Evolutionary conservation across 352 stramenopile genomes (phyloP), one percentile per base, ranked within the genome.

Genomic region (Discostella stelligera): DNA sequence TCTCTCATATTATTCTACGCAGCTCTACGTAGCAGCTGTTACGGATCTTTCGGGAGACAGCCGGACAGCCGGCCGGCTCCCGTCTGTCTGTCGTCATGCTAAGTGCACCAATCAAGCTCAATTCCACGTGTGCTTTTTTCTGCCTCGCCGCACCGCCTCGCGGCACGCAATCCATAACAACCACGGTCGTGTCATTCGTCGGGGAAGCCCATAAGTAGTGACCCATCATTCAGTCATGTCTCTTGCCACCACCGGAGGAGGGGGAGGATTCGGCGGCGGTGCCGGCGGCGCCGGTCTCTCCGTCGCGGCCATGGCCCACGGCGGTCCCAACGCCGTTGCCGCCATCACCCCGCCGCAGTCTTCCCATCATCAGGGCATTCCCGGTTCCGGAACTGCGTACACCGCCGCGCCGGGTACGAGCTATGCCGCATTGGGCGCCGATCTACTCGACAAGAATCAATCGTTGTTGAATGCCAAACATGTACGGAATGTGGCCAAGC

Each of bases 381-480:
- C 67, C 71, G 30, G 54, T 2, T 55, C 58, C 14, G 41, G 41
- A 20, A 44, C 60, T 3, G 53, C 56, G 7, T 41, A 67, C 46
- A 52, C 54, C 4, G 82, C 72, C 39, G 75, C 80, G 0, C 66
- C 79, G 7, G 63, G 60, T 18, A 78, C 66, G 5, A 66, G 54
- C 10, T 75, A 72, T 44, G 67, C 68, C 0, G 62, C 68, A 2
- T 20, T 90, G 6, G 87, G 77, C 46, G 86, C 86, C 6, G 87
- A 92, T 72, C 58, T 92, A 14, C 52, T 91, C 0, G 87, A 92
- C 61, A 90, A 89, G 62, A 84, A 82, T 30, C 87, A 93, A 67
- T 67, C 66, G 2, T 71, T 72, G 37, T 58, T 93, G 0, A 87
- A 60, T 66, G 54, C 79, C 0, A 89, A 86, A 66, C 60, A 77